These are phyloP conservation scores for Vinca minor DNA, from an alignment of 257 asterid genomes.

Conservation along the genomic window DNA sequence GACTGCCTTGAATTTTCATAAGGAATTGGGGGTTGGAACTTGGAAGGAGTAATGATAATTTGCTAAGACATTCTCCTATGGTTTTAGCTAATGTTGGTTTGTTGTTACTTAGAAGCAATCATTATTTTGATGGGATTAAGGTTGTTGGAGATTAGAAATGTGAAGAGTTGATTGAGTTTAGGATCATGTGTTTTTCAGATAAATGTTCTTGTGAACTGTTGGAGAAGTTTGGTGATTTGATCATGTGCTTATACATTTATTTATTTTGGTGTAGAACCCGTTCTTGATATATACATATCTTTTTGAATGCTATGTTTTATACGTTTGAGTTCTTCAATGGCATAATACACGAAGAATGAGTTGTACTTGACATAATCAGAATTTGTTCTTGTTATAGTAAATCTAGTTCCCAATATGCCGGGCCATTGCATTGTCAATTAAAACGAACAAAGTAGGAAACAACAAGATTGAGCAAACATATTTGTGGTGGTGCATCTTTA, in stretches of 20 bases:
- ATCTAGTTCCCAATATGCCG: neutral
- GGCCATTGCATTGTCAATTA: neutral
- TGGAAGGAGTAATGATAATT: neutral
- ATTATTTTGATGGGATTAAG: neutral
- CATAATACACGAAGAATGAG: neutral
- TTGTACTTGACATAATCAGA: neutral
- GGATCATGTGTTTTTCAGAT: neutral
- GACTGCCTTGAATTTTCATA: neutral
- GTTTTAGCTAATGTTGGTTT: neutral
- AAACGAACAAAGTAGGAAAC: neutral
- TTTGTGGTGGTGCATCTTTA: neutral
- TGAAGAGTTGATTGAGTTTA: neutral
- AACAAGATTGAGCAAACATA: neutral
- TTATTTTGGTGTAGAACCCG: neutral
- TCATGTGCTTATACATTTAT: neutral
- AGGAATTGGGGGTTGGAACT: neutral
- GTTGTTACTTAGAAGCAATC: neutral
- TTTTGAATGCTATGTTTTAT: neutral
- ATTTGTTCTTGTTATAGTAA: neutral
- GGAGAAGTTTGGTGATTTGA: neutral
- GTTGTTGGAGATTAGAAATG: neutral
- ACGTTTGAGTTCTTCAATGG: neutral
- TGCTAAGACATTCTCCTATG: neutral
- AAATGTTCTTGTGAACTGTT: constrained; percentile 6
- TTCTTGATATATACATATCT: neutral